These are phyloP conservation scores for Cerioporus squamosus DNA, from an alignment of 1,284 basidiomycete species.

Conservation along the genomic window DNA sequence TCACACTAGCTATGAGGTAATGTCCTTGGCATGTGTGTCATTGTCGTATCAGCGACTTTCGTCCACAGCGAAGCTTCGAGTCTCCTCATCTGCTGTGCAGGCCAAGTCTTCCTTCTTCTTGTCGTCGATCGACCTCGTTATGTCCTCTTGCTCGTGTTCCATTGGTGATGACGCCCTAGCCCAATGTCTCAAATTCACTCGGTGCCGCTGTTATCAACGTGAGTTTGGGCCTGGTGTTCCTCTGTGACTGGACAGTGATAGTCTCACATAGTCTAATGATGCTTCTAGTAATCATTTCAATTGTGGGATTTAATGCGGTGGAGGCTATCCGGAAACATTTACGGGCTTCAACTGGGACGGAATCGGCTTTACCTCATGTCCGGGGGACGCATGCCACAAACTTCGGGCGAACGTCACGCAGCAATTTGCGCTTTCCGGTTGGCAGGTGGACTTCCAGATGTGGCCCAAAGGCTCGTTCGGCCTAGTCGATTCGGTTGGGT, in stretches of 20 bases:
- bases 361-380: constrained; percentile 4
- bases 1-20: too few species aligned
- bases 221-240: background rate
- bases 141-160: background rate
- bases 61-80: background rate
- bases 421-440: background rate
- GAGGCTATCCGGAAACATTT: background rate
- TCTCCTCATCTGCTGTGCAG: constrained; percentile 2
- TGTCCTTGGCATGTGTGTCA: too few species aligned
- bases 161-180: background rate
- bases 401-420: constrained; percentile 1
- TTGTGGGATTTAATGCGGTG: background rate
- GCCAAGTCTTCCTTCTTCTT: background rate
- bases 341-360: constrained; percentile 5
- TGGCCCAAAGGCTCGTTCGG: constrained; percentile 3
- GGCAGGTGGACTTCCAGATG: background rate
- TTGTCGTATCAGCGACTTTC: too few species aligned
- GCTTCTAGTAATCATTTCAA: background rate
- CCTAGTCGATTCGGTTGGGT: background rate
- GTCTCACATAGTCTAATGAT: background rate
- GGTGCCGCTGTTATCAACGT: background rate
- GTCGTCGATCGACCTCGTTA: background rate
- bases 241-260: too few species aligned
- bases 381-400: background rate
- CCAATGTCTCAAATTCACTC: too few species aligned